A percentile compares a stretch with the other conserved stretches of the same genome.
Evolutionary conservation across 2,329 filamentous ascomycete genomes (phyloP).

Genomic region (Aureobasidium sp.): DNA sequence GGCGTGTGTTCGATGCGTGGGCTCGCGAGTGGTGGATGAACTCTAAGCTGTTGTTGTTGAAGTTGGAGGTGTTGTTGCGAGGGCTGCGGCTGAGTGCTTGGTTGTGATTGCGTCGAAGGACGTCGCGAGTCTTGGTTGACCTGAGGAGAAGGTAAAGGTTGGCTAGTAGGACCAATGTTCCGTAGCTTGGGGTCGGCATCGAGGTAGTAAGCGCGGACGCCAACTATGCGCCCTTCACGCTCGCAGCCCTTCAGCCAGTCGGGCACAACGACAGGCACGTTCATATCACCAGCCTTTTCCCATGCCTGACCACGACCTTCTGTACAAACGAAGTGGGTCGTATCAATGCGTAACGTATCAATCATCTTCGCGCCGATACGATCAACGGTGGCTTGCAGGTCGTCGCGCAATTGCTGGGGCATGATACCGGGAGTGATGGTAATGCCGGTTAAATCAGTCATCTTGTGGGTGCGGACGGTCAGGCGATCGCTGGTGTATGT

Average conservation of each 20-base stretch:
- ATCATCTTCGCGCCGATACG: conserved; percentile 88
- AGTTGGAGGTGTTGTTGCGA: conserved; percentile 19
- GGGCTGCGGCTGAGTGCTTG: background rate
- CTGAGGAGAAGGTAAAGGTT: conserved; percentile 19
- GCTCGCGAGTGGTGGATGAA: conserved; percentile 29
- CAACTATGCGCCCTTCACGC: conserved; percentile 81
- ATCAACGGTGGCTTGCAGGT: conserved; percentile 66
- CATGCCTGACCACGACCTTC: conserved; percentile 83
- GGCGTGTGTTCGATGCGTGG: conserved; percentile 45
- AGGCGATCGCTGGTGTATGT: conserved; percentile 79
- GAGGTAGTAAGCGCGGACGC: conserved; percentile 91
- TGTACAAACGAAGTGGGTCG: conserved; percentile 95
- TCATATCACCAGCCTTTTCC: conserved; percentile 97
- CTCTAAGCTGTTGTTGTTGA: conserved; percentile 23
- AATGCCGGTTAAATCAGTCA: conserved; percentile 94
- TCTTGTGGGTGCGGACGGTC: conserved; percentile 87
- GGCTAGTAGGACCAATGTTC: conserved; percentile 37
- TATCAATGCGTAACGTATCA: conserved; percentile 88
- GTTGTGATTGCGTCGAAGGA: conserved; percentile 3
- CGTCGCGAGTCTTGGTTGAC: background rate
- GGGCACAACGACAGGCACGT: conserved; percentile 91
- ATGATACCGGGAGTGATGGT: conserved; percentile 88
- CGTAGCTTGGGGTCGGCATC: conserved; percentile 68
- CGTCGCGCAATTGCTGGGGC: conserved; percentile 64
- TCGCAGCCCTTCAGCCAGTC: conserved; percentile 99